A percentile compares a stretch with the other conserved stretches of the same genome.
Evolutionary conservation across 129 eudicot species (phyloP).

Genomic region (Erigeron canadensis): DNA sequence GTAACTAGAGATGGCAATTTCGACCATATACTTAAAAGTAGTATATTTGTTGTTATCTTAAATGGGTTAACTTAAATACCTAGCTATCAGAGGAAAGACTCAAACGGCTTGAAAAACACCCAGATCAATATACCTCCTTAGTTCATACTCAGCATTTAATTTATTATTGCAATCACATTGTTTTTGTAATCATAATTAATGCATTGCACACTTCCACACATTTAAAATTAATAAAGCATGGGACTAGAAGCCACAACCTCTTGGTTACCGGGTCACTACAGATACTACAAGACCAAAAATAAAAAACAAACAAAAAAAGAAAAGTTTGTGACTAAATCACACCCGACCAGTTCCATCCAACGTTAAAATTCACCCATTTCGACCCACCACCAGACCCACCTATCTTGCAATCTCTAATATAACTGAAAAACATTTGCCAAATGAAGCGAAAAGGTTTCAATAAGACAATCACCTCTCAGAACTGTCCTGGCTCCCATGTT

Average conservation of each 20-base stretch:
- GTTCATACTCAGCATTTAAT: background rate
- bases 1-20: background rate
- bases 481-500: conserved; percentile 40
- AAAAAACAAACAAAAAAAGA: background rate
- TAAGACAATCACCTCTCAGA: conserved; percentile 55
- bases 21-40: background rate
- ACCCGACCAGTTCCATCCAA: too few species aligned
- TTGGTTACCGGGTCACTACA: background rate
- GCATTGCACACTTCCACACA: too few species aligned
- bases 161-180: background rate
- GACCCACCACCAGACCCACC: background rate
- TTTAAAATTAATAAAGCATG: too few species aligned
- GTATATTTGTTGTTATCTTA: background rate
- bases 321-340: background rate
- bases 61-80: background rate
- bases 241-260: background rate
- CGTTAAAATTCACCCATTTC: background rate
- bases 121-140: background rate
- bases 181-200: background rate
- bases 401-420: background rate
- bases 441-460: background rate
- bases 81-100: background rate
- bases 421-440: conserved; percentile 7
- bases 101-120: background rate
- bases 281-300: too few species aligned